These are phyloP conservation scores for Xylariaceae sp. DNA, from an alignment of 2,329 filamentous ascomycete genomes.

Conservation along the genomic window DNA sequence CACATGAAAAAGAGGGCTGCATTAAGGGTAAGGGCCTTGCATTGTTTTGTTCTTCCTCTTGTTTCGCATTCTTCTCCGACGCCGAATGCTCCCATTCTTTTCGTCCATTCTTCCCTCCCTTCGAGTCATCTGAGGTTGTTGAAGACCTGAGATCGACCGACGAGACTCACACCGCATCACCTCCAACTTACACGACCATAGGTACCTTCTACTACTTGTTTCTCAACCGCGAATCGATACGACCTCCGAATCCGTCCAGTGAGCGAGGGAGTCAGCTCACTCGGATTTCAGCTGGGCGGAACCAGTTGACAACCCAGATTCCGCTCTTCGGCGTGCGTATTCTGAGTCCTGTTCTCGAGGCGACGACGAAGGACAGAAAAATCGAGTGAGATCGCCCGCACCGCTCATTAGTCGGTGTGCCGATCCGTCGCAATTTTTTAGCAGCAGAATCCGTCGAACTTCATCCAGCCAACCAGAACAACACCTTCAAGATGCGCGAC, in stretches of 20 bases:
- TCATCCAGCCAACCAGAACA: conserved; percentile 7
- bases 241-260: conserved; percentile 8
- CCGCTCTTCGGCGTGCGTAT: conserved; percentile 2
- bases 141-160: background rate
- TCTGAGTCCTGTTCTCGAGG: background rate
- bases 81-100: conserved; percentile 7
- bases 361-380: conserved; percentile 7
- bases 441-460: conserved; percentile 9
- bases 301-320: conserved; percentile 6
- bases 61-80: conserved; percentile 13
- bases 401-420: conserved; percentile 4
- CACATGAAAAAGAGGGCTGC: conserved; percentile 24
- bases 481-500: conserved; percentile 34
- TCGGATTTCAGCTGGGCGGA: conserved; percentile 7
- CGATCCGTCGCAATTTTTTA: conserved; percentile 20
- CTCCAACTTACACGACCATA: background rate
- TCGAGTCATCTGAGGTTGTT: background rate
- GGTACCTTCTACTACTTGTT: background rate
- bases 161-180: background rate
- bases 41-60: conserved; percentile 10
- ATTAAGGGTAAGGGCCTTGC: conserved; percentile 20
- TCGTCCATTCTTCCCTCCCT: background rate
- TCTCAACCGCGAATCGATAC: conserved; percentile 1
- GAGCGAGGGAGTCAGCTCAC: conserved; percentile 10
- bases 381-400: conserved; percentile 14